A percentile compares a stretch with the other conserved stretches of the same genome.
These are phyloP conservation scores for Solanum clarkiae DNA, from an alignment of 257 asterid species.

Conservation along the genomic window DNA sequence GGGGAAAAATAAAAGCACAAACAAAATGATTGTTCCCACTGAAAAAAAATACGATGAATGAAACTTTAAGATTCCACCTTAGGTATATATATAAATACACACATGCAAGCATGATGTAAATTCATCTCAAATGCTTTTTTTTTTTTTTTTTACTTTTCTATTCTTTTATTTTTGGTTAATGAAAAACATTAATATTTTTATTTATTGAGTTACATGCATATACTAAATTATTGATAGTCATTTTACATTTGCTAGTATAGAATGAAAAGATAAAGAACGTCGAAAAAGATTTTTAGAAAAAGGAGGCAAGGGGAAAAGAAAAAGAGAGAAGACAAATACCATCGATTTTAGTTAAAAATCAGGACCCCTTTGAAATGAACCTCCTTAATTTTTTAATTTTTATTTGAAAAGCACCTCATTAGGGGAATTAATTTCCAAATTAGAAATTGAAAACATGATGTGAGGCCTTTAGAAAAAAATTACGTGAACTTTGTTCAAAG, in stretches of 20 bases:
- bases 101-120: conserved; percentile 27
- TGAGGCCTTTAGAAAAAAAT: neutral
- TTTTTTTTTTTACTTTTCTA: neutral
- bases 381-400: neutral
- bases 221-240: neutral
- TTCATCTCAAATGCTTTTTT: neutral
- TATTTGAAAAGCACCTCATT: neutral
- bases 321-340: neutral
- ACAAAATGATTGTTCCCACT: conserved; percentile 32
- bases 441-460: too few species aligned
- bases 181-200: neutral
- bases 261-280: neutral
- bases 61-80: neutral
- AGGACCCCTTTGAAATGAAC: neutral
- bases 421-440: neutral
- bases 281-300: neutral
- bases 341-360: neutral
- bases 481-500: too few species aligned
- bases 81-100: neutral
- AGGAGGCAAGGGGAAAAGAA: neutral
- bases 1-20: conserved; percentile 4
- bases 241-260: neutral
- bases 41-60: conserved; percentile 5
- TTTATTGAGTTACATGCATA: neutral
- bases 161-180: neutral